phyloP scores from a whole-genome alignment of 2,329 filamentous ascomycete genomes.

The Neoscytalidium dimidiatum region DNA sequence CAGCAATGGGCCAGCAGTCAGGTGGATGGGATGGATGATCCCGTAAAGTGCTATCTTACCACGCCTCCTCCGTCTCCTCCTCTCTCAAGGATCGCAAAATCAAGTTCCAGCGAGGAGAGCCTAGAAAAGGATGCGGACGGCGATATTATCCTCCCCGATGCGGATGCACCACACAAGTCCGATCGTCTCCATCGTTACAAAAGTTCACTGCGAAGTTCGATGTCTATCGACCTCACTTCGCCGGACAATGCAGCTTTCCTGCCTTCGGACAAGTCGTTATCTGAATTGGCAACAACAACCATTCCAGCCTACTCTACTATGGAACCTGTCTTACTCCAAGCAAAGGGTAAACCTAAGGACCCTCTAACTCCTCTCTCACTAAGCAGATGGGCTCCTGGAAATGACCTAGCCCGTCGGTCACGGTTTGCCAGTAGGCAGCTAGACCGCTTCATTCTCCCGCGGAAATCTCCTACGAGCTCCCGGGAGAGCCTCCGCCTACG shows the following conservation, averaged over 20 bases:
- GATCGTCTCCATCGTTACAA: background rate
- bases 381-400: constrained; percentile 33
- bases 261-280: background rate
- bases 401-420: constrained; percentile 26
- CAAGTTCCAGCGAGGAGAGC: background rate
- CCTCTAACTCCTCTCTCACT: constrained; percentile 20
- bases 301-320: background rate
- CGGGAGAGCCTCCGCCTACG: constrained; percentile 55
- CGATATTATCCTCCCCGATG: constrained; percentile 15
- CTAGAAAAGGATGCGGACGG: constrained; percentile 5
- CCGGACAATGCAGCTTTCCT: constrained; percentile 2
- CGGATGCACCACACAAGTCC: background rate
- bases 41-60: background rate
- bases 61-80: background rate
- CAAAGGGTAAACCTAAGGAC: constrained; percentile 1
- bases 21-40: constrained; percentile 16
- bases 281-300: background rate
- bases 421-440: constrained; percentile 38
- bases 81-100: background rate
- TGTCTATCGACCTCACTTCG: constrained; percentile 13
- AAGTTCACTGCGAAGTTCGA: background rate
- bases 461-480: constrained; percentile 43
- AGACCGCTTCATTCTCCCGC: constrained; percentile 61
- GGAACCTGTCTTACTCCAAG: constrained; percentile 25
- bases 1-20: background rate